Percentiles rank a stretch among this genome's conserved stretches.
Evolutionary conservation across 495 filamentous ascomycete genomes (phyloP).

Genomic region (Paragyromitra xinjiangensis): DNA sequence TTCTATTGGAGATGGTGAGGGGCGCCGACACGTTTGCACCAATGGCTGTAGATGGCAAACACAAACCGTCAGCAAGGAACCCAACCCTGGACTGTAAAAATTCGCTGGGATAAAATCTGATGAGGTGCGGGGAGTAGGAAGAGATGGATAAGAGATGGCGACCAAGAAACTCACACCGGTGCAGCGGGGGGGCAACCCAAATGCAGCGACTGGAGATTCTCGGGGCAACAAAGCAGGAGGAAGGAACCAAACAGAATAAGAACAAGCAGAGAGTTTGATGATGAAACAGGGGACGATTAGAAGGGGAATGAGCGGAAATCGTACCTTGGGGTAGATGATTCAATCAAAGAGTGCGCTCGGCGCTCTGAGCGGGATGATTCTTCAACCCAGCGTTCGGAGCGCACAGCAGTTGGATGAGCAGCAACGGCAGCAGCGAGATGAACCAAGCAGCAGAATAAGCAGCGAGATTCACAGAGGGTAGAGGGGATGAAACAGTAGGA

Average conservation of each 20-base stretch:
- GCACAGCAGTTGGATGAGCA: constrained; percentile 35
- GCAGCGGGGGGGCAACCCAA: constrained; percentile 30
- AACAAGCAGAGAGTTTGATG: constrained; percentile 14
- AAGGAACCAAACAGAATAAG: constrained; percentile 23
- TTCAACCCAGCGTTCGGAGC: constrained; percentile 46
- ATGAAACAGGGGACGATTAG: constrained; percentile 21
- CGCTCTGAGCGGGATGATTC: constrained; percentile 48
- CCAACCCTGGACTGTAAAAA: neutral
- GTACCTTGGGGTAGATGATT: constrained; percentile 42
- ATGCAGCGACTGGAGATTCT: constrained; percentile 37
- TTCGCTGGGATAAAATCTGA: constrained; percentile 18
- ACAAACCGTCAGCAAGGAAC: constrained; percentile 35
- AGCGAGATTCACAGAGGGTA: constrained; percentile 20
- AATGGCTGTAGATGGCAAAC: constrained; percentile 32
- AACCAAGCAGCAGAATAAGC: constrained; percentile 32
- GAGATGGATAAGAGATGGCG: constrained; percentile 49
- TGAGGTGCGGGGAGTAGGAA: constrained; percentile 35
- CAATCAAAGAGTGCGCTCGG: constrained; percentile 47
- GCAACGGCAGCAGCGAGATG: constrained; percentile 13
- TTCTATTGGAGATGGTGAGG: constrained; percentile 25
- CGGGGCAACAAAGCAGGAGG: constrained; percentile 24
- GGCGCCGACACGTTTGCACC: constrained; percentile 44
- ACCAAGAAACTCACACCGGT: constrained; percentile 32
- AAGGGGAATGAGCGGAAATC: constrained; percentile 28
- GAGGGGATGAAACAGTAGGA: constrained; percentile 22